These are phyloP conservation scores for Rhodomyrtus psidioides DNA, from an alignment of 441 rosid genomes.

Conservation along the genomic window DNA sequence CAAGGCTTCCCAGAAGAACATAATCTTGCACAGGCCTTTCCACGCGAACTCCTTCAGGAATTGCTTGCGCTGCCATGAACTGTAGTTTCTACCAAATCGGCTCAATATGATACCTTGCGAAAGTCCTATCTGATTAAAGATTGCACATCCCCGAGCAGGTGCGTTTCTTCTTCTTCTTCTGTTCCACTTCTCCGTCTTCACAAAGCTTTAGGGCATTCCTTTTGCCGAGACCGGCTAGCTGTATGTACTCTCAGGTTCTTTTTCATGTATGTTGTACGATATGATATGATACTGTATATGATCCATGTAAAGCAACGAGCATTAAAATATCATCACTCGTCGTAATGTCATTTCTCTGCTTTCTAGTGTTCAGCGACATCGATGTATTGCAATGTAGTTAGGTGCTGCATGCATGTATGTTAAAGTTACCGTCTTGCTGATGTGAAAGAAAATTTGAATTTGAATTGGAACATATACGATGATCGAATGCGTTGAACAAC, in stretches of 20 bases:
- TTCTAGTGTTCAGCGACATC: not conserved
- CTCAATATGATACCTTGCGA: not conserved
- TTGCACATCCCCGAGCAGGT: not conserved
- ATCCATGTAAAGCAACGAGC: not conserved
- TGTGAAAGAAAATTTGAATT: not conserved
- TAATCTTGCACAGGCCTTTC: not conserved
- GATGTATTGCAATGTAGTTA: not conserved
- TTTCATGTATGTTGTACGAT: not conserved
- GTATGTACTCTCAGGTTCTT: not conserved
- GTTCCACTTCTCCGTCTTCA: not conserved
- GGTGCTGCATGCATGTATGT: not conserved
- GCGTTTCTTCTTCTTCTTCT: not conserved
- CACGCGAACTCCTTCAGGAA: not conserved
- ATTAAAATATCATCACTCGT: not conserved
- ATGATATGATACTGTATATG: not conserved
- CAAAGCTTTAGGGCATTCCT: not conserved
- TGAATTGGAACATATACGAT: not conserved
- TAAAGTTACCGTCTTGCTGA: not conserved
- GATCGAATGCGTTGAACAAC: not conserved
- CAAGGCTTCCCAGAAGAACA: not conserved
- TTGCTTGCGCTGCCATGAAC: not conserved
- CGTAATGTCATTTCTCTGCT: not conserved
- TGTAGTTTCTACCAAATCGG: not conserved
- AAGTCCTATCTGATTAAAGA: not conserved
- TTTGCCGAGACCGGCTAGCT: not conserved